These are phyloP conservation scores for Amauroascus verrucosus DNA, from an alignment of 2,329 filamentous ascomycete species.

Conservation along the genomic window DNA sequence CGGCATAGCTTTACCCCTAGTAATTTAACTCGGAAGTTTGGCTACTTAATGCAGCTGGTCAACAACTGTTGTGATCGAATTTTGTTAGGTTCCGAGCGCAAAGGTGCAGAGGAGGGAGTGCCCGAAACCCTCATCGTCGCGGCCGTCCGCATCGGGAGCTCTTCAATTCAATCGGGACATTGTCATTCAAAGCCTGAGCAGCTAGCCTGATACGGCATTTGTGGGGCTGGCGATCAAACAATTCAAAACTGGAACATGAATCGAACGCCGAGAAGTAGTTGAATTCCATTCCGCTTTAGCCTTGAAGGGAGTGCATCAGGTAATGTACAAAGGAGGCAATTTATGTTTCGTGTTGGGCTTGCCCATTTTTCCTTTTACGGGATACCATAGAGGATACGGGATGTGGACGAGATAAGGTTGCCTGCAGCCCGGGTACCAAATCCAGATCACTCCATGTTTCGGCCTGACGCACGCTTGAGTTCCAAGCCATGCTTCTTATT, in stretches of 20 bases:
- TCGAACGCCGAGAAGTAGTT: background rate
- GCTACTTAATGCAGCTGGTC: background rate
- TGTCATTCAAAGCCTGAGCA: background rate
- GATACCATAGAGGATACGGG: background rate
- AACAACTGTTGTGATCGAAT: background rate
- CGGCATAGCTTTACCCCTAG: constrained; percentile 3
- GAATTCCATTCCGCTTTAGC: background rate
- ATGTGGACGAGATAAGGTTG: background rate
- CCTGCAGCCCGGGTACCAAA: constrained; percentile 1
- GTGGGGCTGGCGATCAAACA: constrained; percentile 6
- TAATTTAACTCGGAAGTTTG: no score
- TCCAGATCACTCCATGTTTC: constrained; percentile 11
- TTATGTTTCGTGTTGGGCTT: constrained; percentile 8
- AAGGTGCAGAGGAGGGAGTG: background rate
- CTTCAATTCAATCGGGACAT: background rate
- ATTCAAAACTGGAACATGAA: constrained; percentile 7
- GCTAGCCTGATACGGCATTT: background rate
- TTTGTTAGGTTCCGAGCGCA: background rate
- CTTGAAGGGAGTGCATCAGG: background rate
- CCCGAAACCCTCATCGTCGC: constrained; percentile 2
- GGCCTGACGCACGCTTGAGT: constrained; percentile 12
- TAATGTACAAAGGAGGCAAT: constrained; percentile 9
- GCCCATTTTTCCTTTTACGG: constrained; percentile 1
- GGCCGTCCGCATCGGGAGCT: background rate
- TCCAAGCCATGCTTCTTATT: constrained; percentile 8